Percentiles rank a stretch among this genome's conserved stretches.
Evolutionary conservation across 2,329 filamentous ascomycete species (phyloP).

Genomic region (Epichloe brachyelytri): DNA sequence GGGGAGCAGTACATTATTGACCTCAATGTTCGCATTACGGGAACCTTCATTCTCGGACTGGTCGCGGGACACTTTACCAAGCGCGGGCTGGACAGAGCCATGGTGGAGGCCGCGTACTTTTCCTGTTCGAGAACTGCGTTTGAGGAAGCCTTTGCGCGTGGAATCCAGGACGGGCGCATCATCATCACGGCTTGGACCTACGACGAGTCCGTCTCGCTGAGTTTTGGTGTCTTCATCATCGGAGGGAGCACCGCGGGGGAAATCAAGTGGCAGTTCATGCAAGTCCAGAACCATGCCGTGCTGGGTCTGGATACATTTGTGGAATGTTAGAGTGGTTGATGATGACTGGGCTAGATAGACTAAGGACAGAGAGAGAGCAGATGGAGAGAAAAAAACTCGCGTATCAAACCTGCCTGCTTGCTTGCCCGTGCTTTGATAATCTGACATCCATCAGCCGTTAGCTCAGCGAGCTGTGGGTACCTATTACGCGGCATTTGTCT

Average conservation of each 20-base stretch:
- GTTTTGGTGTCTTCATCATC: conserved; percentile 2
- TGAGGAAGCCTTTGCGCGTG: conserved; percentile 1
- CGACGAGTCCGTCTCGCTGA: conserved; percentile 1
- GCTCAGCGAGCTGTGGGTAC: no score
- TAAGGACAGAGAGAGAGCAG: no score
- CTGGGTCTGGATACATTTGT: not conserved
- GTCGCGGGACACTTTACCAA: conserved; percentile 2
- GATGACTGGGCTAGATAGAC: no score
- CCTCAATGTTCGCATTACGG: conserved; percentile 4
- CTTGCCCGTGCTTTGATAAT: no score
- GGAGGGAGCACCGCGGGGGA: conserved; percentile 1
- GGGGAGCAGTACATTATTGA: conserved; percentile 4
- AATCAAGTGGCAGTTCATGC: not conserved
- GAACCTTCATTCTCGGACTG: not conserved
- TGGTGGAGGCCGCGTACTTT: conserved; percentile 1
- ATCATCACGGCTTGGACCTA: conserved; percentile 4
- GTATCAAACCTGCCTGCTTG: no score
- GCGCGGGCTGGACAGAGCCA: conserved; percentile 1
- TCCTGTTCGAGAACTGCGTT: conserved; percentile 1
- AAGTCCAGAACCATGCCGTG: not conserved
- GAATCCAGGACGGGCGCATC: conserved; percentile 1
- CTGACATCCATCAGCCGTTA: no score
- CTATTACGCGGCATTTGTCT: no score
- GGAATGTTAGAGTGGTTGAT: no score
- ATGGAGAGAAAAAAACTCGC: no score